Evolutionary conservation across 257 asterid species (phyloP), one percentile per base, ranked within the genome.

Genomic region (Parsonsia alboflavescens): DNA sequence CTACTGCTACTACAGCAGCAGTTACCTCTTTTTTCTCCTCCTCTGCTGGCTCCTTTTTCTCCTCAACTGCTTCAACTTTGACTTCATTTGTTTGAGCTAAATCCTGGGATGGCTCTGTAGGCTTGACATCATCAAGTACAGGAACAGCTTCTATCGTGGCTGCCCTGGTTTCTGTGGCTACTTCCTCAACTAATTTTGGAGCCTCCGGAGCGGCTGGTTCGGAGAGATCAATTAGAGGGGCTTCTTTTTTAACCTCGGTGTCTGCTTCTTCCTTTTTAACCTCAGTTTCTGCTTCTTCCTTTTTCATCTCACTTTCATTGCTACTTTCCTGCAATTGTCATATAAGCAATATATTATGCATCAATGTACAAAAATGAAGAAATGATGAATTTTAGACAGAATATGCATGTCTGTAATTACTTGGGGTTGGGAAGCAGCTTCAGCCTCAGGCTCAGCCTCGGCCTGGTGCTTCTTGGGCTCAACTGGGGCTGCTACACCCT

Each of bases 131-230:
- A 50, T 80, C 84, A 8, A 7, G 46, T 2, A 42, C 9, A 2
- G 39, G 9, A 42, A 67, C 78, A 39, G 62, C 78, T 66, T 53
- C 73, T 5, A 64, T 65, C 28, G 69, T 19, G 30, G 50, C 83
- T 5, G 80, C 65, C 73, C 65, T 74, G 13, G 64, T 71, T 77
- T 80, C 86, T 10, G 30, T 57, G 28, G 68, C 45, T 64, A 63
- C 45, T 59, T 83, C 89, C 76, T 78, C 86, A 24, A 45, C 62
- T 57, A 45, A 57, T 57, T 87, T 78, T 6, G 89, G 78, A 19
- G 84, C 82, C 62, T 82, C 87, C 4, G 77, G 61, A 67, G 83
- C n/a, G n/a, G n/a, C 85, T 68, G 88, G 76, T 65, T 83, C 88
- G 10, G 85, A 52, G 17, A 78, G 74, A 61, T 86, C 91, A 59